These are phyloP conservation scores for Erodium chrysanthum DNA, from an alignment of 441 rosid species.

Conservation along the genomic window DNA sequence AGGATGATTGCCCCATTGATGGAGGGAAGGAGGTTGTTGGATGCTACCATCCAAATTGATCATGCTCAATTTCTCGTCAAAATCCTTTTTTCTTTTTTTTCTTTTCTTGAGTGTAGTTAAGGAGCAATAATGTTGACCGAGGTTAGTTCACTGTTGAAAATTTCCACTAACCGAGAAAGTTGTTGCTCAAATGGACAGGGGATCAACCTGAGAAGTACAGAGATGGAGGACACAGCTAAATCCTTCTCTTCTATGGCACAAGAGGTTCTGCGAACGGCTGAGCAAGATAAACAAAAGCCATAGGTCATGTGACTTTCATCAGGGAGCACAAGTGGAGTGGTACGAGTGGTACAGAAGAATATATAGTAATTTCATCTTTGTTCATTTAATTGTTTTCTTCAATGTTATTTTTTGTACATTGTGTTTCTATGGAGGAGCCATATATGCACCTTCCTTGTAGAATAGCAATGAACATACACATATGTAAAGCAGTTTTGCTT, in stretches of 20 bases:
- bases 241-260: constrained; percentile 85
- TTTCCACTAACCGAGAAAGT: neutral
- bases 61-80: neutral
- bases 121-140: neutral
- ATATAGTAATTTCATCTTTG: neutral
- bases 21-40: too few relatives aligned
- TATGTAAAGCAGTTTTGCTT: neutral
- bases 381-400: neutral
- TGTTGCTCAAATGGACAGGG: constrained; percentile 36
- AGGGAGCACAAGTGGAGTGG: too few relatives aligned
- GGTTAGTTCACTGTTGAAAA: neutral
- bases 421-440: neutral
- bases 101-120: too few relatives aligned
- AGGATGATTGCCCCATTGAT: too few relatives aligned
- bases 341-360: too few relatives aligned
- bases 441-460: neutral
- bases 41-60: neutral
- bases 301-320: constrained; percentile 15
- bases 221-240: constrained; percentile 74
- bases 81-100: too few relatives aligned
- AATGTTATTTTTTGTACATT: too few relatives aligned
- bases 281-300: constrained; percentile 39
- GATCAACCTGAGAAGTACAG: constrained; percentile 56
- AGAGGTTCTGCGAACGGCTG: constrained; percentile 53
- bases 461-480: neutral